A percentile compares a stretch with the other conserved stretches of the same genome.
These are phyloP conservation scores for Termitomyces heimii DNA, from an alignment of 768 basidiomycete genomes.

Conservation along the genomic window DNA sequence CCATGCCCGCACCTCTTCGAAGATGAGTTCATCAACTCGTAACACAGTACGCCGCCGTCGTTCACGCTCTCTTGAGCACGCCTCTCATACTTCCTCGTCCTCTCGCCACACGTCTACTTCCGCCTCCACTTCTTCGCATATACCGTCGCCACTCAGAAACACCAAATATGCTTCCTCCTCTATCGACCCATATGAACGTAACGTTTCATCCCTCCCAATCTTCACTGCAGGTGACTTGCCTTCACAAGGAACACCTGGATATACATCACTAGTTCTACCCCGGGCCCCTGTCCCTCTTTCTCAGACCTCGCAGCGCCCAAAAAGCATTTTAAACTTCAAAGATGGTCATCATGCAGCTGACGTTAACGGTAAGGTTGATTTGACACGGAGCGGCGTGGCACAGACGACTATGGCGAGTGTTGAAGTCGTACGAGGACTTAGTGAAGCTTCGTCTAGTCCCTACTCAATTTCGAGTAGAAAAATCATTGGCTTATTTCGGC, in stretches of 20 bases:
- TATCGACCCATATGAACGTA: constrained; percentile 15
- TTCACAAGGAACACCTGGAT: constrained; percentile 55
- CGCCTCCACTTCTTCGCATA: constrained; percentile 4
- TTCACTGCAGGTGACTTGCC: constrained; percentile 31
- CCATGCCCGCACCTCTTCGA: background rate
- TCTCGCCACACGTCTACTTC: constrained; percentile 3
- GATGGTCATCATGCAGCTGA: constrained; percentile 13
- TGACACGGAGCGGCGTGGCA: constrained; percentile 71
- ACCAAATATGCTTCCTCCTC: constrained; percentile 19
- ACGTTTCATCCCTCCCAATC: constrained; percentile 15
- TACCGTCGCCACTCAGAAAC: constrained; percentile 6
- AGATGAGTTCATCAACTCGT: background rate
- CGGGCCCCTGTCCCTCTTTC: constrained; percentile 36
- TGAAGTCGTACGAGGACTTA: constrained; percentile 62
- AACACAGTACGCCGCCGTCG: constrained; percentile 9
- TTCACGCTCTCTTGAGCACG: constrained; percentile 15
- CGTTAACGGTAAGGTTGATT: constrained; percentile 54
- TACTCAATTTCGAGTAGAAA: constrained; percentile 12
- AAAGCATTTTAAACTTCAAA: constrained; percentile 10
- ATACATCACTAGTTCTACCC: constrained; percentile 48
- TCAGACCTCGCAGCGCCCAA: constrained; percentile 13
- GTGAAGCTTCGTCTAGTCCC: constrained; percentile 12
- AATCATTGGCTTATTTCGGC: constrained; percentile 15
- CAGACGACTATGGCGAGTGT: constrained; percentile 89
- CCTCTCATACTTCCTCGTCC: constrained; percentile 8